These are phyloP conservation scores for Cercospora sesami DNA, from an alignment of 2,329 filamentous ascomycete species.

Conservation along the genomic window DNA sequence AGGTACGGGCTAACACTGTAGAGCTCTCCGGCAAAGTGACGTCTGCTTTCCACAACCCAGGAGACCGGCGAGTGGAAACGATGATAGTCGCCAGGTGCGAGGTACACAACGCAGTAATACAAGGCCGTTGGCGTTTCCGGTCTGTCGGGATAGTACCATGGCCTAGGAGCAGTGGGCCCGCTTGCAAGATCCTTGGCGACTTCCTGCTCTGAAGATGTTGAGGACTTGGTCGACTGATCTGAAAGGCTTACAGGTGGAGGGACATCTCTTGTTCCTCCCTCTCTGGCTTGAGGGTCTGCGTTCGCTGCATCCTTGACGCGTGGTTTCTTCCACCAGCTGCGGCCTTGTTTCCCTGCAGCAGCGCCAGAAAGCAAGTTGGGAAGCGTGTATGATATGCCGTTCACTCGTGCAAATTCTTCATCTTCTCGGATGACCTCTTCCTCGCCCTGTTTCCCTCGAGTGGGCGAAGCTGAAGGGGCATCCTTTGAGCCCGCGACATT, in stretches of 20 bases:
- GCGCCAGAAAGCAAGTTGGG: conserved; percentile 81
- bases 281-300: conserved; percentile 20
- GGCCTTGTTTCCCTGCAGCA: conserved; percentile 20
- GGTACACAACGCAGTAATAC: conserved; percentile 93
- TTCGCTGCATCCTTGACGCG: conserved; percentile 29
- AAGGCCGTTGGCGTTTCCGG: conserved; percentile 61
- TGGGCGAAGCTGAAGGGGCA: conserved; percentile 37
- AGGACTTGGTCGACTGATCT: conserved; percentile 71
- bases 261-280: conserved; percentile 22
- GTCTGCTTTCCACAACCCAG: conserved; percentile 90
- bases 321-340: conserved; percentile 35
- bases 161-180: conserved; percentile 56
- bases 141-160: conserved; percentile 49
- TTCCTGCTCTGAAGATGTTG: conserved; percentile 72
- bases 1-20: conserved; percentile 95
- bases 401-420: conserved; percentile 90
- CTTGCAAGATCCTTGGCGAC: conserved; percentile 81
- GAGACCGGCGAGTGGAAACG: conserved; percentile 93
- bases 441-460: conserved; percentile 44
- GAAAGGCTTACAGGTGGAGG: conserved; percentile 42
- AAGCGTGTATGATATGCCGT: conserved; percentile 92
- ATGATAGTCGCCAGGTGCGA: conserved; percentile 97
- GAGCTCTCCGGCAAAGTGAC: conserved; percentile 96
- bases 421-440: conserved; percentile 70
- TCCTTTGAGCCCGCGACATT: conserved; percentile 42